Conservation (phyloP, 305 asterid species). For the Fraxinus dipetala region DNA sequence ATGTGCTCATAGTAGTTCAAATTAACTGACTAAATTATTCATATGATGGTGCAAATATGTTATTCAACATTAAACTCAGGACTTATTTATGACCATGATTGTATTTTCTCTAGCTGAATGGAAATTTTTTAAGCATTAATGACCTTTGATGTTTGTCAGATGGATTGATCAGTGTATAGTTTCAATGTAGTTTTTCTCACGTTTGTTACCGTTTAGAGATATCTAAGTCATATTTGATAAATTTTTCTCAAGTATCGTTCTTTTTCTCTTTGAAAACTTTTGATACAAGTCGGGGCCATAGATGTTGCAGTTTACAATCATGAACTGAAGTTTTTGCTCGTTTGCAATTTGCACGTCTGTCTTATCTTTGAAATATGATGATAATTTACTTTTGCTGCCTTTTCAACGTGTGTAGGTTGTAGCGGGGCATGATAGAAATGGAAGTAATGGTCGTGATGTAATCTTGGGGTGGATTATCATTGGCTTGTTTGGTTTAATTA, state of each 20-base stretch:
- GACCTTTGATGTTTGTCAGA: neutral
- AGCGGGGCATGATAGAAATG: neutral
- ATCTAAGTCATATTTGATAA: neutral
- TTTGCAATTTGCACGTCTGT: neutral
- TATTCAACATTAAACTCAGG: neutral
- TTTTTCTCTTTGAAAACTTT: neutral
- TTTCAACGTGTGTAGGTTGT: neutral
- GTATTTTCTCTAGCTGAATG: neutral
- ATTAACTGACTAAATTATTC: neutral
- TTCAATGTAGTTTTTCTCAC: neutral
- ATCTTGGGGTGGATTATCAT: neutral
- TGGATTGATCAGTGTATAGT: neutral
- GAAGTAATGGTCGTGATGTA: neutral
- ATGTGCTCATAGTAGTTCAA: neutral
- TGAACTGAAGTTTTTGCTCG: neutral
- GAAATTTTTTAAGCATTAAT: neutral
- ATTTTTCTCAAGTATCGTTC: neutral
- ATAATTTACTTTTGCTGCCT: neutral
- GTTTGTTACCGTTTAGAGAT: neutral
- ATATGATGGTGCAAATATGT: neutral
- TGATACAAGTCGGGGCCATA: neutral
- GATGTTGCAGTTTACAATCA: neutral
- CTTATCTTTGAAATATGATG: neutral
- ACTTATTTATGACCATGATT: neutral
- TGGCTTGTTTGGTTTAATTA: neutral